Conservation (phyloP, 2,329 filamentous ascomycete genomes). For the Pseudocercospora fijiensis region DNA sequence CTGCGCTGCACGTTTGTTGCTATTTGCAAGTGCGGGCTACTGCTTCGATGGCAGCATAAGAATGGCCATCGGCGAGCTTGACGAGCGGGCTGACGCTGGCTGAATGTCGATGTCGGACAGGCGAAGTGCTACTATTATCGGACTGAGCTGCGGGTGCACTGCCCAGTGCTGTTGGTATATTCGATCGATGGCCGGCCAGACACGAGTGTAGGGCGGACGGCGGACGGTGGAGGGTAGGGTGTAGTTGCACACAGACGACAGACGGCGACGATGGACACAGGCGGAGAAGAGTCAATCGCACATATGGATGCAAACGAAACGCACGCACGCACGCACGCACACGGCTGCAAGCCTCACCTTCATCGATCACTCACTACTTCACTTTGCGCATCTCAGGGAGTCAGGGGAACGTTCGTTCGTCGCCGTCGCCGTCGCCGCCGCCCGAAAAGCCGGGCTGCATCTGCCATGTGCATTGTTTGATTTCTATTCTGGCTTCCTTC, state of each 20-base stretch:
- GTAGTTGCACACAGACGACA: neutral
- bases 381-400: neutral
- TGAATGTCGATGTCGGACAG: neutral
- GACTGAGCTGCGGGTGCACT: no score
- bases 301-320: neutral
- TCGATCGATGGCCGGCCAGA: neutral
- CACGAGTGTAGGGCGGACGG: no score
- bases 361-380: neutral
- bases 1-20: neutral
- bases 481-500: neutral
- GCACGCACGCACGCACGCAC: neutral
- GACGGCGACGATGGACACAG: neutral
- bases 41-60: neutral
- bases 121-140: neutral
- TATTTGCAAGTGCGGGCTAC: neutral
- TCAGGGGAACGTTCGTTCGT: neutral
- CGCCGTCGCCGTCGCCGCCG: neutral
- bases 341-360: neutral
- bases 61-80: slow-evolving; percentile 5
- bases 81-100: neutral
- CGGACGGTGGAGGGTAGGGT: no score
- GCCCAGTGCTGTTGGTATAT: neutral
- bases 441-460: neutral
- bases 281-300: neutral
- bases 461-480: neutral